phyloP scores from a whole-genome alignment of 129 eudicot species.

The Pittosporum tobira region DNA sequence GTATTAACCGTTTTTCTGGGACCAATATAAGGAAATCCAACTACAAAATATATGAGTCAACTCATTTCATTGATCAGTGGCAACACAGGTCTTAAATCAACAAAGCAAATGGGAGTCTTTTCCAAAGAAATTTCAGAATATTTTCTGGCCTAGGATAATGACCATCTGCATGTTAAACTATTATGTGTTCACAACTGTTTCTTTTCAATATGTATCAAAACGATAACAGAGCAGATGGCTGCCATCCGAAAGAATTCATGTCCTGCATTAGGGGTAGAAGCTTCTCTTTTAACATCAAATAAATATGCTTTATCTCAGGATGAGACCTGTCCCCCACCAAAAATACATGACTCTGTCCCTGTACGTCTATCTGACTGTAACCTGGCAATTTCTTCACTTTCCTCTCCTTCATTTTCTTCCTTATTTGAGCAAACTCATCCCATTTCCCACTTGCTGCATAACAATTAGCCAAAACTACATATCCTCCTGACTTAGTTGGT shows the following conservation, averaged over 20 bases:
- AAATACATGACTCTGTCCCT: conserved; percentile 36
- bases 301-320: conserved; percentile 24
- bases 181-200: too few species aligned
- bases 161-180: too few species aligned
- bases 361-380: conserved; percentile 33
- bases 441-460: conserved; percentile 38
- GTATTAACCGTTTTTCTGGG: too few species aligned
- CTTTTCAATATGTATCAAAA: background rate
- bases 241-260: background rate
- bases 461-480: conserved; percentile 33
- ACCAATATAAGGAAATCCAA: too few species aligned
- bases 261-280: conserved; percentile 36
- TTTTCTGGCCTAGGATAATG: too few species aligned
- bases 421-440: conserved; percentile 29
- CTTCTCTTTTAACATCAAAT: conserved; percentile 19
- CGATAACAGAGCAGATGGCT: conserved; percentile 1
- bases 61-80: too few species aligned
- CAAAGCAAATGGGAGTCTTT: too few species aligned
- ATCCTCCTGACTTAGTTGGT: conserved; percentile 30
- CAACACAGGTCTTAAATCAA: too few species aligned
- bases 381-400: conserved; percentile 32
- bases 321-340: conserved; percentile 34
- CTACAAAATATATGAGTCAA: too few species aligned
- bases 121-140: too few species aligned
- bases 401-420: conserved; percentile 42